Conservation (phyloP, 23 red algal genomes). For the Gracilariopsis chorda region DNA sequence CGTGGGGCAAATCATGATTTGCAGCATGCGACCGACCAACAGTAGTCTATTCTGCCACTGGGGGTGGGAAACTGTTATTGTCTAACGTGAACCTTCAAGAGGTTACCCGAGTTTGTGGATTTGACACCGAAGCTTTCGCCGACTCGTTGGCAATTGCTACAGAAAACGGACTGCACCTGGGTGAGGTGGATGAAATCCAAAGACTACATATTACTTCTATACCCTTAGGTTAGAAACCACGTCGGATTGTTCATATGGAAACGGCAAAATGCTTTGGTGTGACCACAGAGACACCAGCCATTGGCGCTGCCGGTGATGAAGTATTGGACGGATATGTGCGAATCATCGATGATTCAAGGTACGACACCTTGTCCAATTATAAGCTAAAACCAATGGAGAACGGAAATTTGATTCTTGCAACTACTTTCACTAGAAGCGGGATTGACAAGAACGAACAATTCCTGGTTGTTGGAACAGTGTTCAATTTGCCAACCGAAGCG, state of each 20-base stretch:
- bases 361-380: conserved; percentile 62
- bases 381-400: conserved; percentile 68
- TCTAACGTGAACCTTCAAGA: conserved; percentile 93
- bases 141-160: conserved; percentile 93
- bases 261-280: conserved; percentile 69
- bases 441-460: conserved; percentile 68
- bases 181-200: conserved; percentile 96
- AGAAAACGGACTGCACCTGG: conserved; percentile 71
- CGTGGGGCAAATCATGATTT: conserved; percentile 71
- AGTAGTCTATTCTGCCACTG: conserved; percentile 78
- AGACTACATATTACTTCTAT: conserved; percentile 90
- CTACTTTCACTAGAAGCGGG: conserved; percentile 47
- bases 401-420: conserved; percentile 47
- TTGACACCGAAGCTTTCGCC: conserved; percentile 86
- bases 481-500: conserved; percentile 41
- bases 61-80: conserved; percentile 74
- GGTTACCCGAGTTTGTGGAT: conserved; percentile 82
- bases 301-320: conserved; percentile 54
- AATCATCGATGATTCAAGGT: conserved; percentile 78
- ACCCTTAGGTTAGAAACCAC: conserved; percentile 82
- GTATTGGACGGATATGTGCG: conserved; percentile 59
- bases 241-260: conserved; percentile 85
- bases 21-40: conserved; percentile 95
- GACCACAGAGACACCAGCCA: conserved; percentile 49
- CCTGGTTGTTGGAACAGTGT: conserved; percentile 87